A percentile compares a stretch with the other conserved stretches of the same genome.
phyloP scores from a whole-genome alignment of 1,284 basidiomycete genomes.

The Moesziomyces aphidis region DNA sequence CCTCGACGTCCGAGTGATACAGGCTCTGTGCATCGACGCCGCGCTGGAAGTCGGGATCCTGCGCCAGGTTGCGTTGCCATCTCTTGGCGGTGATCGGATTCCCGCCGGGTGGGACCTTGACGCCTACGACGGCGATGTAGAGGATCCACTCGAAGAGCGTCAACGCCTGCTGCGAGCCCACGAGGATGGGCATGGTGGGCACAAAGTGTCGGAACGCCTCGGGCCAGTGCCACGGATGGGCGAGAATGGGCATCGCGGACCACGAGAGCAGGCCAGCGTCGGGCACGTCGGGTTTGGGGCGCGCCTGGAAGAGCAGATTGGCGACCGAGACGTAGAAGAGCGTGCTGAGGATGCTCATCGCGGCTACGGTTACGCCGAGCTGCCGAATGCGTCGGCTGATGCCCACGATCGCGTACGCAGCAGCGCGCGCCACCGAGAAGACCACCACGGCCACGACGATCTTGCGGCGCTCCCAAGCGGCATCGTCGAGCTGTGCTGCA shows the following conservation, averaged over 20 bases:
- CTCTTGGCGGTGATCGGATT: slow-evolving; percentile 39
- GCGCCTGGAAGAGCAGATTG: slow-evolving; percentile 50
- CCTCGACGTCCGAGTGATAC: slow-evolving; percentile 18
- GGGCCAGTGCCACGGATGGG: slow-evolving; percentile 21
- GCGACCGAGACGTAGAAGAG: slow-evolving; percentile 51
- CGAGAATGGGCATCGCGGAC: background rate
- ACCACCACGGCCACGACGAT: slow-evolving; percentile 30
- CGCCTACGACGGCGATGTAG: slow-evolving; percentile 50
- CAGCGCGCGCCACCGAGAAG: slow-evolving; percentile 31
- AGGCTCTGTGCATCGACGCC: slow-evolving; percentile 42
- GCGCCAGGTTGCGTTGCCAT: slow-evolving; percentile 33
- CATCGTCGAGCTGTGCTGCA: slow-evolving; percentile 2
- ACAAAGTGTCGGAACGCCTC: slow-evolving; percentile 25
- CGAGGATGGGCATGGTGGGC: slow-evolving; percentile 43
- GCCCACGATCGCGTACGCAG: slow-evolving; percentile 36
- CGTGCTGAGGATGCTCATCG: slow-evolving; percentile 46
- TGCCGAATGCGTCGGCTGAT: slow-evolving; percentile 42
- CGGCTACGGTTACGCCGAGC: slow-evolving; percentile 46
- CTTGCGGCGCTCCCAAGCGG: slow-evolving; percentile 32
- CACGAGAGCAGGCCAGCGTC: background rate
- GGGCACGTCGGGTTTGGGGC: slow-evolving; percentile 13
- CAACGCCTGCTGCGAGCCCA: slow-evolving; percentile 33
- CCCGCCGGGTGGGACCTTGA: slow-evolving; percentile 47
- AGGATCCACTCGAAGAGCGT: slow-evolving; percentile 49
- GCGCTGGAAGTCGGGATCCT: slow-evolving; percentile 26